These are phyloP conservation scores for Penicillium pancosmium DNA, from an alignment of 495 filamentous ascomycete genomes.

Conservation along the genomic window DNA sequence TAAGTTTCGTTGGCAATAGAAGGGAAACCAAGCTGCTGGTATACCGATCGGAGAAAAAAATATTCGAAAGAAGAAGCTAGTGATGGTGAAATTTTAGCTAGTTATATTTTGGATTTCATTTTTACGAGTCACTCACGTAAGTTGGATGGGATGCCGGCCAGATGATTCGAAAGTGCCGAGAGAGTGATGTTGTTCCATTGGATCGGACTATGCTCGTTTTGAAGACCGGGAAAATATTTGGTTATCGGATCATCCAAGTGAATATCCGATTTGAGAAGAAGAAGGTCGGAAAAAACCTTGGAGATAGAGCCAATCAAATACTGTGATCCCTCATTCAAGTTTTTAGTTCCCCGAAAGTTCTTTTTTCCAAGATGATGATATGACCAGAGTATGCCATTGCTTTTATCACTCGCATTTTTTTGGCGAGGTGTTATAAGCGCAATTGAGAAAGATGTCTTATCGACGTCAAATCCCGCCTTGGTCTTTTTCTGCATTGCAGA, in stretches of 20 bases:
- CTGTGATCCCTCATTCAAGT: slow-evolving; percentile 15
- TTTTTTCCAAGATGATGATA: slow-evolving; percentile 22
- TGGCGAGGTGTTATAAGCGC: slow-evolving; percentile 13
- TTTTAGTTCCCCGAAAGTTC: slow-evolving; percentile 1
- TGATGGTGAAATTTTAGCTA: too few relatives aligned
- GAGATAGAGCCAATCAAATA: slow-evolving; percentile 24
- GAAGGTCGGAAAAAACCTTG: slow-evolving; percentile 19
- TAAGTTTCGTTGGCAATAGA: slow-evolving; percentile 14
- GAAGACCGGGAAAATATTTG: slow-evolving; percentile 15
- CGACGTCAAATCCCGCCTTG: slow-evolving; percentile 18
- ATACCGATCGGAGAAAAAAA: too few relatives aligned
- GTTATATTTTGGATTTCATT: too few relatives aligned
- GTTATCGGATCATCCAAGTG: slow-evolving; percentile 15
- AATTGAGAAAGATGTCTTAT: slow-evolving; percentile 19
- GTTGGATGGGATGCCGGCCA: slow-evolving; percentile 20
- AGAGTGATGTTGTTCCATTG: slow-evolving; percentile 19
- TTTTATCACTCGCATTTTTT: neutral
- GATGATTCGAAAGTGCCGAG: slow-evolving; percentile 16
- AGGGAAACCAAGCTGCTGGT: slow-evolving; percentile 15
- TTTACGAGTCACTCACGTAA: neutral
- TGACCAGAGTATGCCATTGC: slow-evolving; percentile 16
- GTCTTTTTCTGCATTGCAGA: slow-evolving; percentile 15
- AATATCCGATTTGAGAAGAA: slow-evolving; percentile 20
- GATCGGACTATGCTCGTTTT: slow-evolving; percentile 4
- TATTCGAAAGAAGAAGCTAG: neutral